Percentiles rank a stretch among this genome's conserved stretches.
Evolutionary conservation across 371 early-diverging fungal species (phyloP).

Genomic region (Dichotomocladium elegans): DNA sequence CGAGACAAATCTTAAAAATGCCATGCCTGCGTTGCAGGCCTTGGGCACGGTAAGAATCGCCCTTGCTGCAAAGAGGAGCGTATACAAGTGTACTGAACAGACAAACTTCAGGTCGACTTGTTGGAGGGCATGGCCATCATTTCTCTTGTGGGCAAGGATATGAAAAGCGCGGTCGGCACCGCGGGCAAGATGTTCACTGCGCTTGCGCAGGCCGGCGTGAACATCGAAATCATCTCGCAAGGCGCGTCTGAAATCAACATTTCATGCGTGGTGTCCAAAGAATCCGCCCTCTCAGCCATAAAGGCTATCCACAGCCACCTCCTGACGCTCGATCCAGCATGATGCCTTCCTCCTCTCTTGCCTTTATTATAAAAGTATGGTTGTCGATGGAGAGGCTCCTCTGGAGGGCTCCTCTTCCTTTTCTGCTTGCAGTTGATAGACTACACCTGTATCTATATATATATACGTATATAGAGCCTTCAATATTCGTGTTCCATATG

Average conservation of each 20-base stretch:
- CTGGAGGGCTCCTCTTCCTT: neutral
- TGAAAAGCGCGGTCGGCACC: conserved; percentile 93
- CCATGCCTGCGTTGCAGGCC: conserved; percentile 54
- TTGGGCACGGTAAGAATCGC: conserved; percentile 68
- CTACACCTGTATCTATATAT: conserved; percentile 10
- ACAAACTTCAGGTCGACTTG: conserved; percentile 53
- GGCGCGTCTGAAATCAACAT: conserved; percentile 97
- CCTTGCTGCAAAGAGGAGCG: neutral
- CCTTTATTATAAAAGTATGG: neutral
- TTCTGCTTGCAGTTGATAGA: conserved; percentile 2
- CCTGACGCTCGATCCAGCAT: conserved; percentile 17
- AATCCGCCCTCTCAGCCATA: conserved; percentile 69
- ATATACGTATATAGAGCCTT: neutral
- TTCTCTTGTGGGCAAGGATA: conserved; percentile 92
- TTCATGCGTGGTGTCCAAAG: conserved; percentile 87
- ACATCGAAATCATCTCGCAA: conserved; percentile 98
- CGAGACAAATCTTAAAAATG: conserved; percentile 60
- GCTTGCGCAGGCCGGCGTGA: conserved; percentile 83
- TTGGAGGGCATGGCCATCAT: conserved; percentile 87
- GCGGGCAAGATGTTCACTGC: conserved; percentile 92
- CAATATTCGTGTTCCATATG: too few relatives aligned
- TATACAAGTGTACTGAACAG: neutral
- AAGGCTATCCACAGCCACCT: conserved; percentile 84
- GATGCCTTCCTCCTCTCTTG: neutral
- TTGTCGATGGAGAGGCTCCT: neutral